A percentile compares a stretch with the other conserved stretches of the same genome.
Conservation (phyloP, 306 rosid genomes). For the Cyamopsis tetragonoloba region DNA sequence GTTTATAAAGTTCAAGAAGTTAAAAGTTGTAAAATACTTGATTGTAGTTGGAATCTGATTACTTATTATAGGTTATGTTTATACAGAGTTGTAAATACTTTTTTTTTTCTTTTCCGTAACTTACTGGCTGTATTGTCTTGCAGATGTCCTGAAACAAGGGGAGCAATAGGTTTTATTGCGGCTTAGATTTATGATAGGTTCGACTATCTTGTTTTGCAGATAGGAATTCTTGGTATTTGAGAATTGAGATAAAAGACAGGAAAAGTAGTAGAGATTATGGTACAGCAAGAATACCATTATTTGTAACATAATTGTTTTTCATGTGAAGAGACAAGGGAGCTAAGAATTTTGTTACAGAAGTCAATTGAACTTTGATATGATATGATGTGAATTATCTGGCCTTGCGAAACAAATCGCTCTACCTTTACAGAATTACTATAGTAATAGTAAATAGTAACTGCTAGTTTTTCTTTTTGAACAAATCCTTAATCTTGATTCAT, state of each 20-base stretch:
- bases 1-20: background rate
- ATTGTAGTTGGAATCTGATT: background rate
- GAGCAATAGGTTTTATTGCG: slow-evolving; percentile 6
- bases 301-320: background rate
- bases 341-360: background rate
- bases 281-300: background rate
- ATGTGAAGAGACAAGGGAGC: background rate
- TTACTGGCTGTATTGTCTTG: slow-evolving; percentile 12
- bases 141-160: slow-evolving; percentile 32
- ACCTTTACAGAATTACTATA: background rate
- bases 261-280: background rate
- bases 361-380: background rate
- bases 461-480: background rate
- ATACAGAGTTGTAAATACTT: background rate
- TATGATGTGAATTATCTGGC: background rate
- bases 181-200: slow-evolving; percentile 13
- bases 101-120: background rate
- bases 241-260: slow-evolving; percentile 4
- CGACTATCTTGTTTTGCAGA: slow-evolving; percentile 13
- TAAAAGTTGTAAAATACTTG: background rate
- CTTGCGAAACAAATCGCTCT: background rate
- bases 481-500: background rate
- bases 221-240: slow-evolving; percentile 29
- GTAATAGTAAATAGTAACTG: background rate
- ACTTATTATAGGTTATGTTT: background rate